Evolutionary conservation across 768 basidiomycete species (phyloP), one percentile per base, ranked within the genome.

Genomic region (Mycena epipterygia): DNA sequence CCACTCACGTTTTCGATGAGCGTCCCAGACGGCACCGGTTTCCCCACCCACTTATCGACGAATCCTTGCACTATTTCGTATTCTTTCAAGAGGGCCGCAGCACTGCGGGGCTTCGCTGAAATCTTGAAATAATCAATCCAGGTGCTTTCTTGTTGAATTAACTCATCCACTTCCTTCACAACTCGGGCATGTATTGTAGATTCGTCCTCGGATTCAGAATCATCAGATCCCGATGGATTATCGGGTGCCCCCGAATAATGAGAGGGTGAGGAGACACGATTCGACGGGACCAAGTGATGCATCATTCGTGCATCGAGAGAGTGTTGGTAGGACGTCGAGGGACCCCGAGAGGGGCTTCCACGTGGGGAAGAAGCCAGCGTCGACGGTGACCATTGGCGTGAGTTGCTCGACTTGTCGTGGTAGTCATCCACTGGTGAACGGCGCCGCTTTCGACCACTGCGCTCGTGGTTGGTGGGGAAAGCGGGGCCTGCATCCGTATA

Each of bases 61-160:
- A 86, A 83, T 35, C 83, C 76, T 70, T 89, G 84, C 46, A 92
- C 84, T 74, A 89, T 87, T 19, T 76, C 75, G 70, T 89, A 93
- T 73, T 88, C 87, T 42, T 81, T 80, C 64, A 89, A 62, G 35
- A 88, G 77, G 46, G 84, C 85, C 12, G 80, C 78, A 13, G 84
- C 81, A 14, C 82, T 80, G 39, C 82, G 83, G n/a, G 79, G 82
- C 62, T 81, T 83, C 8, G 82, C 81, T 65, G 81, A 71, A 64
- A 30, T 33, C 61, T 68, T 77, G 77, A 87, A 89, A 73, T 87
- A 90, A 13, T 81, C 80, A 12, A 70, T 64, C 84, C 86, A 90
- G 27, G 75, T 81, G 2, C 78, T 73, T 65, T 90, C 86, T 33
- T 84, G 78, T 67, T 84, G 81, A 16, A 92, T 76, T 17, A 82